These are phyloP conservation scores for Clonostachys rosea DNA, from an alignment of 2,329 filamentous ascomycete genomes.

Conservation along the genomic window DNA sequence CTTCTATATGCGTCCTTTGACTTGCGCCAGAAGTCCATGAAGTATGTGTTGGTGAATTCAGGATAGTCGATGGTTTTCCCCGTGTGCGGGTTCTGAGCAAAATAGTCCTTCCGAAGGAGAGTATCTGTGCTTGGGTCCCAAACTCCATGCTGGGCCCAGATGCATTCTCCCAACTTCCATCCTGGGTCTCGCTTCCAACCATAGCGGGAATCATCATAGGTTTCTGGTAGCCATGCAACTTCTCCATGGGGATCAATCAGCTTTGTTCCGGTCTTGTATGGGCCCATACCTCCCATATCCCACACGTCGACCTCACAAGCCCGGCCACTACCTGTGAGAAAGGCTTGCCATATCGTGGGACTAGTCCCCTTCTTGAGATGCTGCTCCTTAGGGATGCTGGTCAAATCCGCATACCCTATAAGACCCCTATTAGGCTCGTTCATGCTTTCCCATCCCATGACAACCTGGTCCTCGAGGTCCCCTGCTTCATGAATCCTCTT, in stretches of 20 bases:
- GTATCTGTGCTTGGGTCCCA: constrained; percentile 82
- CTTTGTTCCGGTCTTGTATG: constrained; percentile 79
- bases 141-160: constrained; percentile 96
- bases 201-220: constrained; percentile 82
- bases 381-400: constrained; percentile 77
- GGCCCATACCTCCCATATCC: constrained; percentile 90
- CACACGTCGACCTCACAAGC: constrained; percentile 87
- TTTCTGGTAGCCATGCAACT: constrained; percentile 76
- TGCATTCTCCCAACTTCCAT: constrained; percentile 90
- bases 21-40: constrained; percentile 77
- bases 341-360: constrained; percentile 90
- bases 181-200: constrained; percentile 82
- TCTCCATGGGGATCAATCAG: constrained; percentile 86
- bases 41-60: constrained; percentile 86
- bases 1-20: constrained; percentile 71
- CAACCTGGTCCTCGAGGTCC: constrained; percentile 77
- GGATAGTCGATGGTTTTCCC: constrained; percentile 74
- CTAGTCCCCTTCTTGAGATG: constrained; percentile 89
- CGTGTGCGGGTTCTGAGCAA: constrained; percentile 70
- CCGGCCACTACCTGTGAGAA: constrained; percentile 85
- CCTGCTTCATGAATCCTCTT: constrained; percentile 84
- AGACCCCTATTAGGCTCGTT: constrained; percentile 93
- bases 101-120: constrained; percentile 82
- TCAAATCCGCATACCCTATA: constrained; percentile 78
- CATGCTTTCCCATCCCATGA: constrained; percentile 94